Base-by-base conservation (phyloP, 179 eudicot species). In the Patellifolia procumbens region DNA sequence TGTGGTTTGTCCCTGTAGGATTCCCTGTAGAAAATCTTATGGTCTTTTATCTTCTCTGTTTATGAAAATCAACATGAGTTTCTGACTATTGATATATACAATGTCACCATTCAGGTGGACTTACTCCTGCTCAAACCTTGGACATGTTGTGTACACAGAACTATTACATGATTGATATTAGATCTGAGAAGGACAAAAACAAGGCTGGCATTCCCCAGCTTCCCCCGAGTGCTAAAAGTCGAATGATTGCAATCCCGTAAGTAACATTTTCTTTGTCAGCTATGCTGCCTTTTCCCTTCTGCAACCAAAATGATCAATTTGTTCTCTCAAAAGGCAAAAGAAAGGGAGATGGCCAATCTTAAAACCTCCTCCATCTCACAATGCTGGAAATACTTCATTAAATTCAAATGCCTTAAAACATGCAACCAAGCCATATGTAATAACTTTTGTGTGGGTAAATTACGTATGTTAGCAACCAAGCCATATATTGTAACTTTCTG, bases 131-230 rank as follows among this genome's bases (percentile, higher is more conserved):
- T 74, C 98, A 92, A 85, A 82, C 94, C 77, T 84, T 94, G 81
- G 98, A 94, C 82, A 82, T 86, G 78, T 68, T 94, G 84, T 88
- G 87, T 58, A 79, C 94, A 20, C 87, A 83, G 78, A 91, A 89
- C 78, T 83, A 91, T 76, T 63, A 85, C 43, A 63, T 92, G 88
- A 85, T 94, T 67, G 98, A 92, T 86, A 88, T 92, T 65, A 87
- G 97, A 79, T 84, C 97, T 28, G 99, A 95, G 81, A 92, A 89
- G 85, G 99, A 95, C 68, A 95, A 94, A 84, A 81, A 84, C 87
- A 95, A 91, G 84, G 85, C 93, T 53, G 99, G 99, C 32, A 80
- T 95, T 83, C 97, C 99, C 55, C 88, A 86, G 70, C 95, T 92
- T 79, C 99, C 99, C 37, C 82, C 92, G 35, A 88, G 85, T 83